Percentiles rank a stretch among this genome's conserved stretches.
Conservation (phyloP, 345 rosid species). For the Nephelium lappaceum region DNA sequence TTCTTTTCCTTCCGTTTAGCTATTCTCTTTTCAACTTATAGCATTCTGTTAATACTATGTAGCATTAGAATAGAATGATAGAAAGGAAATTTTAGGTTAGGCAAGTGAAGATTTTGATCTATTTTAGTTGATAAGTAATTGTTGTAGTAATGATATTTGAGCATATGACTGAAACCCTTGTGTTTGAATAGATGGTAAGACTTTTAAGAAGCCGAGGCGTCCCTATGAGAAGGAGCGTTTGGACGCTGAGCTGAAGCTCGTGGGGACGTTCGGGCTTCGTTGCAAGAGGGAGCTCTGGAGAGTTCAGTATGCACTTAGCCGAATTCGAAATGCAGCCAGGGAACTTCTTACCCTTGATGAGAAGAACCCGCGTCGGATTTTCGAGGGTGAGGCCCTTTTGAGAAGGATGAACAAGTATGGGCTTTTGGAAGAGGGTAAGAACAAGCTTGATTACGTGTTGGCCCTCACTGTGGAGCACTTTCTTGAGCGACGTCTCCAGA, state of each 20-base stretch:
- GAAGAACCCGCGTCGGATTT: constrained; percentile 43
- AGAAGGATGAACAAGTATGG: constrained; percentile 45
- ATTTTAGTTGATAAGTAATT: neutral
- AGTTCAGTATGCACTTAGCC: constrained; percentile 45
- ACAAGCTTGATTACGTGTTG: constrained; percentile 47
- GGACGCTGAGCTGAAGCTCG: constrained; percentile 39
- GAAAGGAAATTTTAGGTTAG: neutral
- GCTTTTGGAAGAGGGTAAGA: constrained; percentile 40
- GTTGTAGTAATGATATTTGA: neutral
- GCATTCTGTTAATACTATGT: neutral
- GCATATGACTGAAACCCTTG: neutral
- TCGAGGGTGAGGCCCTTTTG: constrained; percentile 45
- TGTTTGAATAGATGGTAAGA: constrained; percentile 36
- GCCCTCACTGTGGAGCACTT: constrained; percentile 47
- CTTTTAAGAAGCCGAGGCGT: constrained; percentile 44
- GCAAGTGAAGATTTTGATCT: neutral
- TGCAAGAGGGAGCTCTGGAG: constrained; percentile 50
- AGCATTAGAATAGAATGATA: neutral
- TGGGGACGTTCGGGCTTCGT: constrained; percentile 43
- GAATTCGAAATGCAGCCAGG: constrained; percentile 43
- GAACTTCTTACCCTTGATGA: constrained; percentile 40
- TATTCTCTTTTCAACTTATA: neutral
- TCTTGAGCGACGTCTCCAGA: constrained; percentile 46
- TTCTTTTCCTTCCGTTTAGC: neutral
- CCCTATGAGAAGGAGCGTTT: constrained; percentile 45